Base-by-base conservation (phyloP, 208 protist genomes). In the Porcisia deanei region DNA sequence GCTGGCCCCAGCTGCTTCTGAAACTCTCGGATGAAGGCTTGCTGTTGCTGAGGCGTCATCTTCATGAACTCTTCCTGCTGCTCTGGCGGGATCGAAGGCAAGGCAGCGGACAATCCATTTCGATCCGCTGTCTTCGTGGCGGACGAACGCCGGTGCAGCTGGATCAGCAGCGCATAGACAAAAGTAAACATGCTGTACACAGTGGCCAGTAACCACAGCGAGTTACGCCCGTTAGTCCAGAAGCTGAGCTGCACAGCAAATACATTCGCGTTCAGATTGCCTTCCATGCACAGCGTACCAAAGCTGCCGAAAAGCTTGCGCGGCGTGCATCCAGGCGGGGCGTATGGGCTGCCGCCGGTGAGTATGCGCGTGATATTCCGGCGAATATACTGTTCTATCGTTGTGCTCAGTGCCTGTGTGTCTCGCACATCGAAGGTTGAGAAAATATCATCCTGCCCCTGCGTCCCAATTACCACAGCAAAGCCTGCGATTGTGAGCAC, bases 171-270 rank as follows among this genome's bases (percentile, higher is more conserved):
- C 34, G 89, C 92, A 73, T 89, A 95, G 1, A 94, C 2, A 47
- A 95, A 37, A 4, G 88, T 80, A 22, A 92, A 65, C 9, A 74
- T 55, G 63, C 86, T 89, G 79, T 91, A 93, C 18, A 94, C 57
- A 73, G 93, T 77, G 22, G 89, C 87, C n/a, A 96, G 52, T 43
- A 90, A 91, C 80, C 90, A 96, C 59, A 96, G 65, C 54, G 85
- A 86, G 64, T 85, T 80, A 9, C 89, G 84, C 47, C 82, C 76
- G 73, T 85, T 88, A 54, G 83, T 94, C 89, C 90, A 96, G 54
- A 75, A 75, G 58, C 79, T 85, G 16, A 95, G 77, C 79, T 95
- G 89, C 52, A 86, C 75, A n/a, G 78, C 79, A 71, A 96, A 85
- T 30, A 75, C 77, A 63, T 88, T 87, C 22, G 88, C 88, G 77